A percentile compares a stretch with the other conserved stretches of the same genome.
phyloP scores from a whole-genome alignment of 2,329 filamentous ascomycete genomes.

The Aspergillus nomiae region DNA sequence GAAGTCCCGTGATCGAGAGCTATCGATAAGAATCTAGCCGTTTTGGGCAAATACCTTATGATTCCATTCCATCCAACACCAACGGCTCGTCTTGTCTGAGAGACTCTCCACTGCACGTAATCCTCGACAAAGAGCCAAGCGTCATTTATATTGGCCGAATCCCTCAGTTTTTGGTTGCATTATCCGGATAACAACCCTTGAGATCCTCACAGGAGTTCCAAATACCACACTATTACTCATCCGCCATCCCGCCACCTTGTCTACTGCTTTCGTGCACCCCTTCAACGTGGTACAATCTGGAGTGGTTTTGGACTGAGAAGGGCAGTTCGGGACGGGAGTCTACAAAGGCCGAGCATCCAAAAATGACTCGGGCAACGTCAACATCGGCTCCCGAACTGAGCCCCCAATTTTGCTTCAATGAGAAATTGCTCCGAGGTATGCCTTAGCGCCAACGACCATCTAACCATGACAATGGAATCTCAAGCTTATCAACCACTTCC shows the following conservation, averaged over 20 bases:
- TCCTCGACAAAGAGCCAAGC: background rate
- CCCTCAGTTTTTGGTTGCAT: background rate
- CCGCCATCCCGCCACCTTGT: background rate
- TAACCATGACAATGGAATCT: background rate
- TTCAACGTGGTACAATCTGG: slow-evolving; percentile 34
- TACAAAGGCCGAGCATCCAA: slow-evolving; percentile 24
- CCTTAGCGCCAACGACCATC: slow-evolving; percentile 1
- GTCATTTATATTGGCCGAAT: no score
- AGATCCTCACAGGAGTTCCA: background rate
- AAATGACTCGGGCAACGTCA: slow-evolving; percentile 44
- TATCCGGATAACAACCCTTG: background rate
- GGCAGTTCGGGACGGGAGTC: slow-evolving; percentile 27
- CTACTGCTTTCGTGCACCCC: background rate
- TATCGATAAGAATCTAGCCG: slow-evolving; percentile 5
- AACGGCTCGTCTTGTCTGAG: background rate
- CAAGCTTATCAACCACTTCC: slow-evolving; percentile 15
- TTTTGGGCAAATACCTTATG: slow-evolving; percentile 10
- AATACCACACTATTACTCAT: background rate
- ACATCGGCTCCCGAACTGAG: slow-evolving; percentile 58
- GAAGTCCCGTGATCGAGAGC: slow-evolving; percentile 28
- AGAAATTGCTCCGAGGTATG: slow-evolving; percentile 67
- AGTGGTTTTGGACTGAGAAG: slow-evolving; percentile 41
- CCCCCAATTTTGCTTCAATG: slow-evolving; percentile 78
- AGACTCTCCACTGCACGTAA: background rate
- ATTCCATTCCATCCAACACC: background rate